Base-by-base conservation (phyloP, 1,139 yeast genomes). In the Nadsonia starkeyi-henricii region DNA sequence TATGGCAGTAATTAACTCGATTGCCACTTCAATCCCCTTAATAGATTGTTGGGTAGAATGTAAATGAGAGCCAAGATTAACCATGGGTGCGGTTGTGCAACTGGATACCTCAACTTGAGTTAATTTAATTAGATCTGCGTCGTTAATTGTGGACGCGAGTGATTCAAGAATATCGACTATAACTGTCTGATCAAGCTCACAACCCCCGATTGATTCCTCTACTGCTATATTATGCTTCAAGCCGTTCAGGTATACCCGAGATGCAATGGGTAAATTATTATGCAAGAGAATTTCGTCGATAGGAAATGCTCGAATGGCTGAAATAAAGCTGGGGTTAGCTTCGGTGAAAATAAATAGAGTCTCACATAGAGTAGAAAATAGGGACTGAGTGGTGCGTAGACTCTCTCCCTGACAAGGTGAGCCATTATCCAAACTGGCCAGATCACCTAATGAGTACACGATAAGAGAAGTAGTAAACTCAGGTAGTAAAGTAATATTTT, bases 1-100 rank as follows among this genome's bases (percentile, higher is more conserved):
- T 5, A 81, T 68, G 1, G 91, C 80, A 1, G 96, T 78, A 36
- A 85, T 69, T 39, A 89, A 64, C 60, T 89, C 96, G 41, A 88
- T 66, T 0, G 83, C 71, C 0, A 81, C 72, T 57, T 85, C 95
- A 30, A 84, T 68, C 2, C 83, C 72, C 46, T 60, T 80, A 45
- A 81, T 64, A 46, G 76, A 72, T 43, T 75, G 65, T 55, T 78
- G 73, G 7, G 67, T 62, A 48, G 68, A 63, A 30, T 66, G 67
- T 41, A 70, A 74, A 7, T 68, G 65, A 52, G 74, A 72, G 17
- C 17, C 39, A 23, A 9, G 18, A 63, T 62, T 18, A 61, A 54
- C 12, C 49, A 48, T 17, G 58, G 50, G 17, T 60, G 53, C 20
- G 73, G 58, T n/a, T 66, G 58, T 12, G 61, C 58, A 49, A 68